Evolutionary conservation across 192 early-diverging fungal genomes (phyloP), one percentile per base, ranked within the genome.

Genomic region (Rhizoclosmatium sp.): DNA sequence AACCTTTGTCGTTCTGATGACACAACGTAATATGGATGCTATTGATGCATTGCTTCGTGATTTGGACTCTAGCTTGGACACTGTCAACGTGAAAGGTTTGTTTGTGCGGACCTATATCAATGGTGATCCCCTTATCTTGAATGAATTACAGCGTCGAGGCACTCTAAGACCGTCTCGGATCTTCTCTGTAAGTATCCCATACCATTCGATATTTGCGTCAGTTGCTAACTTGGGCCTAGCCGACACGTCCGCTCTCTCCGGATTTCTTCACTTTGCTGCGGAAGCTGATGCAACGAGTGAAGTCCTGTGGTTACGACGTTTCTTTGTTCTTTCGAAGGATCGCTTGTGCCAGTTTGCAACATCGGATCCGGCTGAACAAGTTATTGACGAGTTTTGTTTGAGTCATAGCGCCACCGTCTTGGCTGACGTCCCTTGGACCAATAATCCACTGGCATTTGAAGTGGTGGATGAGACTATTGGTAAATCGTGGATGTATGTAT

Each of bases 371-470:
- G 9, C 69, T 47, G 69, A 71, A 2, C 7, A 39, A 4, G 16
- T 7, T 23, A 46, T 56, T n/a, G 69, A 71, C 54, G 23, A 40
- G 23, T 21, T 71, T n/a, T 2, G 3, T 7, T 49, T 71, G 16
- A 39, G 39, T 5, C 47, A 19, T 7, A 16, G 16, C 51, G 47
- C 69, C 1, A 2, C 4, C 4, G 5, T 71, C 9, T 4, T 16
- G 12, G 21, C 10, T 54, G 69, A 23, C 16, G n/a, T 49, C 23
- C 16, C 47, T 10, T 12, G 10, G 23, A 44, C 66, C 2, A n/a
- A 19, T 7, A 71, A 23, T 56, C 51, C 69, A 56, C 39, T 71
- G 47, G 69, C 69, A 14, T 71, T 71, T 71, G 69, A 71, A 56
- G 23, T 71, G 9, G 10, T 16, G 21, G 51, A 71, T 41, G 49